phyloP scores from a whole-genome alignment of 129 eudicot genomes.

The Lactuca sativa region DNA sequence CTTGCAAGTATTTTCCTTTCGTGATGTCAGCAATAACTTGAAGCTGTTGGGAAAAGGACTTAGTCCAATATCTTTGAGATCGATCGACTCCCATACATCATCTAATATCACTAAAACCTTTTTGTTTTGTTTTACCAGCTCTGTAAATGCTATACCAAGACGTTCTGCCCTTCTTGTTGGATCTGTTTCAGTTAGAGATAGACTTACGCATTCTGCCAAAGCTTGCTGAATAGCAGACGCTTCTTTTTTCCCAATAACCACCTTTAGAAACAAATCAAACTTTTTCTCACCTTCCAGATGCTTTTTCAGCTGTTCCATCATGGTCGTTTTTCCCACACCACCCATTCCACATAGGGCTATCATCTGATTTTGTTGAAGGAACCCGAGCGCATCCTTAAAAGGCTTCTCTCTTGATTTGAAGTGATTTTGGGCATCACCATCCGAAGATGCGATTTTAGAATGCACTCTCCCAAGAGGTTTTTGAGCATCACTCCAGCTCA shows the following conservation, averaged over 20 bases:
- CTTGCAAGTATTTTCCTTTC: background rate
- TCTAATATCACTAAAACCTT: background rate
- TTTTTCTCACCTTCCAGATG: background rate
- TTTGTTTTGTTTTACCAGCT: background rate
- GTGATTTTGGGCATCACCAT: no score
- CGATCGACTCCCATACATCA: no score
- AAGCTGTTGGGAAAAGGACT: background rate
- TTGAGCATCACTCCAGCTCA: background rate
- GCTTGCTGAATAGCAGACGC: background rate
- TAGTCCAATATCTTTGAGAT: slow-evolving; percentile 1
- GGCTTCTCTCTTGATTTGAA: no score
- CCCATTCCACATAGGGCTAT: no score
- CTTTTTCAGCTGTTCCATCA: slow-evolving; percentile 22
- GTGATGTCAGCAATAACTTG: slow-evolving; percentile 12
- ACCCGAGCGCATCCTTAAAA: no score
- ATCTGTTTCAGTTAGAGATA: background rate
- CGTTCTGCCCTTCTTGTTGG: slow-evolving; percentile 6
- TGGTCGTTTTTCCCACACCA: slow-evolving; percentile 4
- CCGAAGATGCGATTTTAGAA: no score
- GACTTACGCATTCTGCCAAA: background rate
- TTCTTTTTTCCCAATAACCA: background rate
- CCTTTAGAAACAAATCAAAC: slow-evolving; percentile 3
- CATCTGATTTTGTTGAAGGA: no score
- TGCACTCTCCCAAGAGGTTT: no score
- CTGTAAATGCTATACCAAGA: background rate